Evolutionary conservation across 2,329 filamentous ascomycete species (phyloP), one percentile per base, ranked within the genome.

Genomic region (Balansia obtecta): DNA sequence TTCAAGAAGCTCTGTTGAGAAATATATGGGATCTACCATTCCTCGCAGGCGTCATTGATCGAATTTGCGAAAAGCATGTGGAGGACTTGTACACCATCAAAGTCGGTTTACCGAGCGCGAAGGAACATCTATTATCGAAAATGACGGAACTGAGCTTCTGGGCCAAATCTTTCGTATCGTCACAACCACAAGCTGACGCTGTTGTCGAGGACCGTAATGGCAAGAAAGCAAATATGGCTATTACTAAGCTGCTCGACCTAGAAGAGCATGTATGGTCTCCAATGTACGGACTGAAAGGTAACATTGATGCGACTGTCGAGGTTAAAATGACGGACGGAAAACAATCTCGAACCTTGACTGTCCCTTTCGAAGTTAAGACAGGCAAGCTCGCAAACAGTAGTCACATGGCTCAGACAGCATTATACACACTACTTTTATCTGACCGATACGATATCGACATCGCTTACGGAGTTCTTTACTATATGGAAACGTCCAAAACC

Each of bases 221-320:
- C 40, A 80, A 85, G 49, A 85, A 83, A 56, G 80, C 85, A 11
- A 84, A 77, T 51, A 83, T 97, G 77, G 89, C 86, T 57, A 83
- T 98, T 57, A 94, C 84, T 60, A 98, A 97, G 63, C 73, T 98
- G 30, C 82, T 98, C 13, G 93, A 97, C 62, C 87, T 98, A 10
- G 93, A 98, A 64, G 93, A 98, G 65, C 93, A 97, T 62, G 83
- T 98, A 30, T 98, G 93, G 93, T 97, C 91, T 7, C 93, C 93
- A 0, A 91, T 89, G 80, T 98, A 95, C 63, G 93, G 93, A 0
- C 73, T 98, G 15, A 98, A 98, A 65, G 93, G 93, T 32, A 98
- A 97, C 59, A 93, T 98, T 53, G 93, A 98, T 68, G 93, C 93
- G 30, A 97, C 93, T 0, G 86, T 98, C 1, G 88, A 98, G 68